Evolutionary conservation across 2,329 filamentous ascomycete genomes (phyloP).

Genomic region (Fusarium chaquense): DNA sequence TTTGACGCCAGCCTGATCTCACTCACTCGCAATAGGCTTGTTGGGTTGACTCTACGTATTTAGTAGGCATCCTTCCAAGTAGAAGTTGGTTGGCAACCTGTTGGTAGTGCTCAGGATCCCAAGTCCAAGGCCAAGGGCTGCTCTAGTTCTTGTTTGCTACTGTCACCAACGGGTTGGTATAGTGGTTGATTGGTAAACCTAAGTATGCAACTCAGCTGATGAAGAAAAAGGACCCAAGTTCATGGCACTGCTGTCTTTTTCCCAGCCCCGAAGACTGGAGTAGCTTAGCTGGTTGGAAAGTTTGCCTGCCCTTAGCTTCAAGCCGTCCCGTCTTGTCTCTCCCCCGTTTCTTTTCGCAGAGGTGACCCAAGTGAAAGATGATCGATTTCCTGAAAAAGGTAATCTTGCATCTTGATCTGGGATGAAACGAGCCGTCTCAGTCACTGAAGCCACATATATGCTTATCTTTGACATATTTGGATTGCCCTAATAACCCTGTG

Average conservation of each 20-base stretch:
- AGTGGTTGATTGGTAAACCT: slow-evolving; percentile 13
- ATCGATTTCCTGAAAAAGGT: neutral
- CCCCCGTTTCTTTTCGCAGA: neutral
- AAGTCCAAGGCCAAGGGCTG: slow-evolving; percentile 16
- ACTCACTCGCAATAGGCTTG: slow-evolving; percentile 21
- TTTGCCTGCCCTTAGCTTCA: slow-evolving; percentile 2
- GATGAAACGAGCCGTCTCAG: slow-evolving; percentile 42
- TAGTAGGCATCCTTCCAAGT: neutral
- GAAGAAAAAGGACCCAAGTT: slow-evolving; percentile 23
- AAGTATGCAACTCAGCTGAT: slow-evolving; percentile 1
- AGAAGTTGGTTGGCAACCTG: neutral
- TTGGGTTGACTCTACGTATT: slow-evolving; percentile 3
- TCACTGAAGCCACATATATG: slow-evolving; percentile 18
- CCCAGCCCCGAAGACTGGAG: slow-evolving; percentile 4
- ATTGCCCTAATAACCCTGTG: slow-evolving; percentile 37
- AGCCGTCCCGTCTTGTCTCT: neutral
- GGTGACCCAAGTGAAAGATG: neutral
- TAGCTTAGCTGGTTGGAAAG: slow-evolving; percentile 8
- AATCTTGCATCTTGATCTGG: slow-evolving; percentile 24
- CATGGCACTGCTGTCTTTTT: slow-evolving; percentile 16
- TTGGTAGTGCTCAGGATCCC: neutral
- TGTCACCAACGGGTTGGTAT: slow-evolving; percentile 10
- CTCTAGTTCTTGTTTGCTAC: slow-evolving; percentile 2
- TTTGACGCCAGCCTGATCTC: slow-evolving; percentile 31
- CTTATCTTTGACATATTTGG: slow-evolving; percentile 39